These are phyloP conservation scores for Misopates orontium DNA, from an alignment of 257 asterid species.

Conservation along the genomic window DNA sequence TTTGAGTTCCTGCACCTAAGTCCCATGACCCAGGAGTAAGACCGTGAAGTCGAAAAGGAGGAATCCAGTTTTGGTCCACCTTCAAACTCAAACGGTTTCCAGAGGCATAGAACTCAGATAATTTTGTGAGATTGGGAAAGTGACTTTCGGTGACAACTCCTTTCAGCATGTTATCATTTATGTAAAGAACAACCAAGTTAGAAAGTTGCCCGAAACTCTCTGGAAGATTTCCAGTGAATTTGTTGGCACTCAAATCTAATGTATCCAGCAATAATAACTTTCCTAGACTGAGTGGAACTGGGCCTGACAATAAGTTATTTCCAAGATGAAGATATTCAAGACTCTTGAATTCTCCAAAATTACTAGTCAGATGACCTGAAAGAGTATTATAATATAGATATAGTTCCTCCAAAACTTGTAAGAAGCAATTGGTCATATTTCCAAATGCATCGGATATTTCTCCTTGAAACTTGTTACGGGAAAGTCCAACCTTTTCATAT, in stretches of 20 bases:
- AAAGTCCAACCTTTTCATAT: background rate
- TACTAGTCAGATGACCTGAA: constrained; percentile 22
- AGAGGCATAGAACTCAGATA: background rate
- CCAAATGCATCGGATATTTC: constrained; percentile 11
- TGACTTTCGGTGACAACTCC: constrained; percentile 2
- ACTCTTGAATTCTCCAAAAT: constrained; percentile 19
- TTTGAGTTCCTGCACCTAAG: background rate
- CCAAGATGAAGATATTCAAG: background rate
- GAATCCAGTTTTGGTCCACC: background rate
- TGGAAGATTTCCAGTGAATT: constrained; percentile 28
- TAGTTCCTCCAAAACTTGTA: background rate
- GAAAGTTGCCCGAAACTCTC: background rate
- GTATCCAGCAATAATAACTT: background rate
- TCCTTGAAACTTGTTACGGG: constrained; percentile 25
- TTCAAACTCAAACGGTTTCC: background rate
- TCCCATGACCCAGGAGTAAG: background rate
- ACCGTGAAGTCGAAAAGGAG: background rate
- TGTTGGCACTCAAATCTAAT: background rate
- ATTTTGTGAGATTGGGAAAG: constrained; percentile 12
- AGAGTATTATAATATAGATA: background rate
- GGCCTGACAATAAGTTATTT: constrained; percentile 10
- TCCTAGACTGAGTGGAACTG: constrained; percentile 24
- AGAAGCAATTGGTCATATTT: constrained; percentile 20
- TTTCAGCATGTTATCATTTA: background rate
- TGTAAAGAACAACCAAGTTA: background rate